Conservation (phyloP, 2,329 filamentous ascomycete species). For the Magnaporthales sp. region DNA sequence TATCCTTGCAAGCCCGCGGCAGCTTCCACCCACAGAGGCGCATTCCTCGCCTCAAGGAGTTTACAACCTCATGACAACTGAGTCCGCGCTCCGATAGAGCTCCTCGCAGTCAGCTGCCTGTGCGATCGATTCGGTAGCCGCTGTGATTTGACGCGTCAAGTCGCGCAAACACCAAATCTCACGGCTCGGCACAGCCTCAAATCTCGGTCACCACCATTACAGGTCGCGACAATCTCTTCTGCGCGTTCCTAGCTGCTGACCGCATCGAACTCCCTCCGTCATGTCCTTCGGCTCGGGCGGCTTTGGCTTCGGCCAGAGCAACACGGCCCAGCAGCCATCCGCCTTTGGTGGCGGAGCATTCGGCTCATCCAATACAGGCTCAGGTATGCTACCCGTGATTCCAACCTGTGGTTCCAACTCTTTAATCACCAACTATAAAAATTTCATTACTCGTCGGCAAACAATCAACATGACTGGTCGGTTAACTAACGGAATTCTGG, state of each 20-base stretch:
- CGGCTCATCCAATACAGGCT: slow-evolving; percentile 31
- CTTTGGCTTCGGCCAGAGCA: slow-evolving; percentile 52
- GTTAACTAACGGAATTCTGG: background rate
- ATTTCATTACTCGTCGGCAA: too few relatives aligned
- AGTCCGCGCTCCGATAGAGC: background rate
- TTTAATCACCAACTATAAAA: background rate
- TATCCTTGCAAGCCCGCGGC: background rate
- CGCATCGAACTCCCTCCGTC: slow-evolving; percentile 15
- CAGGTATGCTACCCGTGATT: slow-evolving; percentile 38
- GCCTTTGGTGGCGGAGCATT: slow-evolving; percentile 56
- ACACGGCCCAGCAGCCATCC: slow-evolving; percentile 32
- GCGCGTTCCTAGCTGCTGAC: slow-evolving; percentile 2
- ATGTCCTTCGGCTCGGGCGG: slow-evolving; percentile 50
- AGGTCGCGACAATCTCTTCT: background rate
- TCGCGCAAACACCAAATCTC: slow-evolving; percentile 4
- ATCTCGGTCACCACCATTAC: background rate
- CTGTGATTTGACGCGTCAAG: slow-evolving; percentile 5
- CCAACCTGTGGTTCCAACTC: background rate
- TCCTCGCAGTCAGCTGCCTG: slow-evolving; percentile 2
- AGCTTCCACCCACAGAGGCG: background rate
- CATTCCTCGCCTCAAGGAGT: background rate
- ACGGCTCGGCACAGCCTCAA: slow-evolving; percentile 1
- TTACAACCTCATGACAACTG: background rate
- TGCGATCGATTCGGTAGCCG: background rate
- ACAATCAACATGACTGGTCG: background rate